A percentile compares a stretch with the other conserved stretches of the same genome.
phyloP scores from a whole-genome alignment of 495 filamentous ascomycete genomes.

The Penicillium bialowiezense region DNA sequence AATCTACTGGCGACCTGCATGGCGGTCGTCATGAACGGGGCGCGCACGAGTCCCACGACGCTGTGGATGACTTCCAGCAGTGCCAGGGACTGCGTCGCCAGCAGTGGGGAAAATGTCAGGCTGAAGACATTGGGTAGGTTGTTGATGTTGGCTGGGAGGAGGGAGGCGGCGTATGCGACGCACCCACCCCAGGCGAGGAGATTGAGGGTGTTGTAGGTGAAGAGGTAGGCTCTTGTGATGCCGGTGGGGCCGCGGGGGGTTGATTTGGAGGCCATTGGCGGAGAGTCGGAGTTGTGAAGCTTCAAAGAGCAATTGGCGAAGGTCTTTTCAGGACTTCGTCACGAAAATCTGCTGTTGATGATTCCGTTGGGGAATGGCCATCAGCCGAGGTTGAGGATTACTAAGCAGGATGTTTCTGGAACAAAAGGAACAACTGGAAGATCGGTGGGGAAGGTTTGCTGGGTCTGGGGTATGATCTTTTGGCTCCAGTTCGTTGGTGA shows the following conservation, averaged over 20 bases:
- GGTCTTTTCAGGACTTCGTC: neutral
- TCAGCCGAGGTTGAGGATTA: constrained; percentile 16
- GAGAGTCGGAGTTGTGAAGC: neutral
- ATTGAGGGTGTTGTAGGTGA: constrained; percentile 77
- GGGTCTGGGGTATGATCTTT: constrained; percentile 2
- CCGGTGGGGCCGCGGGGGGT: constrained; percentile 19
- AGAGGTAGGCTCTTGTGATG: constrained; percentile 57
- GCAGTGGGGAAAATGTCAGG: constrained; percentile 61
- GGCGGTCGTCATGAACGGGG: constrained; percentile 77
- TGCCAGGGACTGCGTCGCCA: constrained; percentile 79
- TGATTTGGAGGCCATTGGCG: constrained; percentile 4
- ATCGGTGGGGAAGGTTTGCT: constrained; percentile 3
- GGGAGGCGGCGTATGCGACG: constrained; percentile 55
- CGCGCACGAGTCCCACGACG: constrained; percentile 69
- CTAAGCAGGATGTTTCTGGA: constrained; percentile 28
- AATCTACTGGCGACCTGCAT: constrained; percentile 85
- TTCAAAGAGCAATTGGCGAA: constrained; percentile 14
- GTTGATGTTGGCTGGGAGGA: constrained; percentile 33
- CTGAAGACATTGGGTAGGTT: constrained; percentile 49
- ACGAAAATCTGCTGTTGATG: too few species aligned
- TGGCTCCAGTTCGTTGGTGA: neutral
- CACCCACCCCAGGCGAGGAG: constrained; percentile 72
- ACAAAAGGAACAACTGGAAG: neutral
- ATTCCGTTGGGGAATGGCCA: constrained; percentile 4
- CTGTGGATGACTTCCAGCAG: constrained; percentile 81